Evolutionary conservation across 2,329 filamentous ascomycete species (phyloP).

Genomic region (Paracamarosporium sp.): DNA sequence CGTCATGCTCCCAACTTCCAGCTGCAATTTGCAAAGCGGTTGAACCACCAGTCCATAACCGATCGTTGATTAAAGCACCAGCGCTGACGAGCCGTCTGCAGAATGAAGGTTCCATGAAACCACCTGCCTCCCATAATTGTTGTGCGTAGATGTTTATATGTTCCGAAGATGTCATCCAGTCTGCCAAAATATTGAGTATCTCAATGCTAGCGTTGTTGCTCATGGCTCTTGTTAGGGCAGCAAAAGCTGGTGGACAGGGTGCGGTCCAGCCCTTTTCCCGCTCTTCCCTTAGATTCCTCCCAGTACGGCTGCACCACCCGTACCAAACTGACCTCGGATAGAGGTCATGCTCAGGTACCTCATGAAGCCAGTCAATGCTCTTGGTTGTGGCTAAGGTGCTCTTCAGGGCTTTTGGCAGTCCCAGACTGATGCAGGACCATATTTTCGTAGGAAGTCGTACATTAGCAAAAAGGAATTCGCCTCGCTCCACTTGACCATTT

Average conservation of each 20-base stretch:
- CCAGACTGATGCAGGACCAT: neutral
- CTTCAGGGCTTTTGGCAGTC: neutral
- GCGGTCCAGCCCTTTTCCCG: neutral
- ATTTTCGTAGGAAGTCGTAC: neutral
- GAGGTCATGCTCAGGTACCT: conserved; percentile 1
- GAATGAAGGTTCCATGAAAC: neutral
- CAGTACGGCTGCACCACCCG: neutral
- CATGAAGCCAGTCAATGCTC: neutral
- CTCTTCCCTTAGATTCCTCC: neutral
- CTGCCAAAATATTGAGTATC: neutral
- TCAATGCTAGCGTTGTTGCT: neutral
- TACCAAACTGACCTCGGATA: neutral
- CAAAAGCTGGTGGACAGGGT: conserved; percentile 1
- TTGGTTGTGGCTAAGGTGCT: neutral
- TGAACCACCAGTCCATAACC: neutral
- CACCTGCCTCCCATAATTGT: conserved; percentile 1
- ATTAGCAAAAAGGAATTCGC: neutral
- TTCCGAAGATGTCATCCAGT: neutral
- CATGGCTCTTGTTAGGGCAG: neutral
- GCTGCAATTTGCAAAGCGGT: conserved; percentile 3
- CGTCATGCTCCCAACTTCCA: neutral
- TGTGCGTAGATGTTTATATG: neutral
- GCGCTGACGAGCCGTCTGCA: neutral
- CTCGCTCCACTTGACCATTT: neutral
- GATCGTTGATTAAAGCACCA: neutral